phyloP scores from a whole-genome alignment of 2,329 filamentous ascomycete genomes.

The Penicillium aurantiogriseum region DNA sequence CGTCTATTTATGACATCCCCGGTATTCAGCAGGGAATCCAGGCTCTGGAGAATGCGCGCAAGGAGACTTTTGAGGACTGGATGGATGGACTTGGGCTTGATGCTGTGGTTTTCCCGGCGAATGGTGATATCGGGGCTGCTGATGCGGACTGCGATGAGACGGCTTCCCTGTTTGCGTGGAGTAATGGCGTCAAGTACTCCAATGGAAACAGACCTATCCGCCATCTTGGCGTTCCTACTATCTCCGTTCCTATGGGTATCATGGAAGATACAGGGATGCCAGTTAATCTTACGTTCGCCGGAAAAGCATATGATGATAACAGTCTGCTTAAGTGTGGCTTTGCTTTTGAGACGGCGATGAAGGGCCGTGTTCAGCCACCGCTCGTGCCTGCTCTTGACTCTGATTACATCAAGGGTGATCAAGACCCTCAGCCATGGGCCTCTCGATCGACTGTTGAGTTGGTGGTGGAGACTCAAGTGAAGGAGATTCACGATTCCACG shows the following conservation, averaged over 20 bases:
- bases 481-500: conserved; percentile 8
- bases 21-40: conserved; percentile 44
- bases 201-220: conserved; percentile 55
- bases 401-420: conserved; percentile 12
- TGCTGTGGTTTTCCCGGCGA: conserved; percentile 50
- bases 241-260: conserved; percentile 55
- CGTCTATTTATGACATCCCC: conserved; percentile 43
- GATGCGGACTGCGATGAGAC: conserved; percentile 45
- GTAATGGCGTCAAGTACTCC: conserved; percentile 54
- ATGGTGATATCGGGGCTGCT: conserved; percentile 52
- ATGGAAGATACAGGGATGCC: conserved; percentile 51
- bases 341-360: conserved; percentile 26
- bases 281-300: conserved; percentile 54
- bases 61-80: conserved; percentile 53
- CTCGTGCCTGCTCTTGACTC: conserved; percentile 25
- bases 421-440: not conserved
- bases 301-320: conserved; percentile 49
- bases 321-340: conserved; percentile 28
- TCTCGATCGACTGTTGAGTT: not conserved
- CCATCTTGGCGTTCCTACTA: conserved; percentile 55
- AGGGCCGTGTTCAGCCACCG: conserved; percentile 19
- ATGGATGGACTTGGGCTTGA: conserved; percentile 46
- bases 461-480: conserved; percentile 9
- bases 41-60: conserved; percentile 51
- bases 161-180: conserved; percentile 41